phyloP scores from a whole-genome alignment of 805 yeast species.

The Suhomyces tanzawaensis region DNA sequence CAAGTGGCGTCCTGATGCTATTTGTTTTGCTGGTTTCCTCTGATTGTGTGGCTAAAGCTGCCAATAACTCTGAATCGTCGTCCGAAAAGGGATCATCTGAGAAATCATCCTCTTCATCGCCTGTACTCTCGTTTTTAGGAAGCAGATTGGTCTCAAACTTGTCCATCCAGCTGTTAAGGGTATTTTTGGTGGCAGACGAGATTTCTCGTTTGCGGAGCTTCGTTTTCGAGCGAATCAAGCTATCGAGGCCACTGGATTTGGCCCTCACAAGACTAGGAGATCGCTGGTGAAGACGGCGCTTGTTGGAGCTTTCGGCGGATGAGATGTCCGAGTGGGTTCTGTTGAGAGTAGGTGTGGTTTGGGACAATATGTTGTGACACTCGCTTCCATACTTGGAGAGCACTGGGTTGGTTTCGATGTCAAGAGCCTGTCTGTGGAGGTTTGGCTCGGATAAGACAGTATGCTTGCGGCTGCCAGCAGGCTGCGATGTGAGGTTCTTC shows the following conservation, averaged over 20 bases:
- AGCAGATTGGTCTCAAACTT: constrained; percentile 21
- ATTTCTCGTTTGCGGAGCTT: background rate
- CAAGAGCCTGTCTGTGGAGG: background rate
- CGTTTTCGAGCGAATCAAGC: constrained; percentile 10
- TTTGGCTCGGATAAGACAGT: constrained; percentile 23
- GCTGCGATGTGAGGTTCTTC: constrained; percentile 4
- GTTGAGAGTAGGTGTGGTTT: constrained; percentile 30
- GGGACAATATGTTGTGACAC: constrained; percentile 25
- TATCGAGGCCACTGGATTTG: constrained; percentile 32
- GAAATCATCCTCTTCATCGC: background rate
- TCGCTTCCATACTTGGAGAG: constrained; percentile 44
- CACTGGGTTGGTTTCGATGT: constrained; percentile 30
- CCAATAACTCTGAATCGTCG: constrained; percentile 23
- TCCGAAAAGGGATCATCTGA: constrained; percentile 27
- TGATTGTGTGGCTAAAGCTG: constrained; percentile 9
- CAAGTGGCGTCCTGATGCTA: too few species aligned
- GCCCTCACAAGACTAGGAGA: constrained; percentile 39
- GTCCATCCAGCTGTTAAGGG: constrained; percentile 28
- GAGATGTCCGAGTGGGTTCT: constrained; percentile 34
- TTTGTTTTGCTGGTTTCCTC: too few species aligned
- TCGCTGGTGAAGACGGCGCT: constrained; percentile 14
- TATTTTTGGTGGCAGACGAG: background rate
- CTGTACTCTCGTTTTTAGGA: background rate
- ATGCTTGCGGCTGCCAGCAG: background rate
- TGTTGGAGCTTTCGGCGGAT: constrained; percentile 10